These are phyloP conservation scores for Colletotrichum musae DNA, from an alignment of 2,329 filamentous ascomycete genomes.

Conservation along the genomic window DNA sequence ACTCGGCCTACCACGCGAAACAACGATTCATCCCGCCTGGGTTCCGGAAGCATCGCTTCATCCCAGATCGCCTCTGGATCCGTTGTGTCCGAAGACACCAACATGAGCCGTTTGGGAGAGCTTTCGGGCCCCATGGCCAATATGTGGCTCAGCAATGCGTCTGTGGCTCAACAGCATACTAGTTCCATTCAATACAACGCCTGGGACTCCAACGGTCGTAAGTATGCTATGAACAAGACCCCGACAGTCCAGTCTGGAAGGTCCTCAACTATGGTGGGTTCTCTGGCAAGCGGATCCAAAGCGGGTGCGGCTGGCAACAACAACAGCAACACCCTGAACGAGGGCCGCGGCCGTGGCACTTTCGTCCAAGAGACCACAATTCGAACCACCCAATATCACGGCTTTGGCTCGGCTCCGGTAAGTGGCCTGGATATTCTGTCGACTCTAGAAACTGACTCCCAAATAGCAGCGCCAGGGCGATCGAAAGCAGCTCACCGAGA, in stretches of 20 bases:
- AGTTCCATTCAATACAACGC: constrained; percentile 39
- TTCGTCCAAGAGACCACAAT: not conserved
- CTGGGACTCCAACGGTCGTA: constrained; percentile 49
- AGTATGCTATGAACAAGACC: constrained; percentile 44
- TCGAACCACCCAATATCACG: not conserved
- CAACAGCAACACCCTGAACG: too few species aligned
- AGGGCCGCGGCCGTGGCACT: too few species aligned
- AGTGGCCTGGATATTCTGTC: not conserved
- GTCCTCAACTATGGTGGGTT: not conserved
- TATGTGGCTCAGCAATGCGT: constrained; percentile 8
- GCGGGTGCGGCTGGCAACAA: not conserved
- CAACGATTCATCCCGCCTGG: not conserved
- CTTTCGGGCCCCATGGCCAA: not conserved
- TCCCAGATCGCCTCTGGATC: not conserved
- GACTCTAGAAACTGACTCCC: not conserved
- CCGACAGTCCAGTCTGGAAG: constrained; percentile 40
- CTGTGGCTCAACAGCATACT: not conserved
- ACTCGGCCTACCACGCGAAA: not conserved
- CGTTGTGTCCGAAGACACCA: not conserved
- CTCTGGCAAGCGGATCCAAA: not conserved
- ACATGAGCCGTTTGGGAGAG: not conserved
- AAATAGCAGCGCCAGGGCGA: constrained; percentile 24
- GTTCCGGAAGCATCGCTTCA: constrained; percentile 3
- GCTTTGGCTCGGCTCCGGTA: constrained; percentile 19
- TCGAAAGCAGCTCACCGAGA: constrained; percentile 27